phyloP scores from a whole-genome alignment of 345 rosid genomes.

The Eucalyptus polyanthemos region DNA sequence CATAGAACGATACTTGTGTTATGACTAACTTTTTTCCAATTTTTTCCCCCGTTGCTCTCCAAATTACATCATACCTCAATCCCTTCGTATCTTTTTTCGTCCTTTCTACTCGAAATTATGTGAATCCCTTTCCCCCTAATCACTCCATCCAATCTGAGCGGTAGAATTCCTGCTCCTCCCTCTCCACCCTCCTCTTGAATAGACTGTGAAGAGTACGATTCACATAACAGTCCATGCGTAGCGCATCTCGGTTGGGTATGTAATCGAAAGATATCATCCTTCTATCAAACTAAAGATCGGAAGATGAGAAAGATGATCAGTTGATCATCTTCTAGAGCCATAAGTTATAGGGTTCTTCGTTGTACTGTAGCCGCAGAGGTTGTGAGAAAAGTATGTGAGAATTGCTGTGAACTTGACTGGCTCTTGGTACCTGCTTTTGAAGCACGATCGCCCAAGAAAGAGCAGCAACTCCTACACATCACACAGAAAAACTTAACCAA shows the following conservation, averaged over 20 bases:
- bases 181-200: not conserved
- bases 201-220: not conserved
- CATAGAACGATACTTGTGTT: not conserved
- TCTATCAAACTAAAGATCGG: not conserved
- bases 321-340: not conserved
- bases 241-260: not conserved
- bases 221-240: not conserved
- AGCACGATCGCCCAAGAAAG: not conserved
- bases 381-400: not conserved
- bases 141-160: not conserved
- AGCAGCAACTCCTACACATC: not conserved
- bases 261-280: not conserved
- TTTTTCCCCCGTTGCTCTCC: not conserved
- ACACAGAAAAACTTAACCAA: not conserved
- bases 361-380: not conserved
- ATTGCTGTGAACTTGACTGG: not conserved
- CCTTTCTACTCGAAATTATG: not conserved
- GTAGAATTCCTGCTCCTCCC: not conserved
- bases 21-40: accelerated
- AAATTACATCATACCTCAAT: not conserved
- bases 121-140: not conserved
- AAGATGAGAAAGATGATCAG: not conserved
- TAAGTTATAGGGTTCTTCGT: not conserved
- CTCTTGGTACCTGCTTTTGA: not conserved
- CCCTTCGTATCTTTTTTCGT: not conserved